These are phyloP conservation scores for Talaromyces trachyspermus DNA, from an alignment of 495 filamentous ascomycete species.

Conservation along the genomic window DNA sequence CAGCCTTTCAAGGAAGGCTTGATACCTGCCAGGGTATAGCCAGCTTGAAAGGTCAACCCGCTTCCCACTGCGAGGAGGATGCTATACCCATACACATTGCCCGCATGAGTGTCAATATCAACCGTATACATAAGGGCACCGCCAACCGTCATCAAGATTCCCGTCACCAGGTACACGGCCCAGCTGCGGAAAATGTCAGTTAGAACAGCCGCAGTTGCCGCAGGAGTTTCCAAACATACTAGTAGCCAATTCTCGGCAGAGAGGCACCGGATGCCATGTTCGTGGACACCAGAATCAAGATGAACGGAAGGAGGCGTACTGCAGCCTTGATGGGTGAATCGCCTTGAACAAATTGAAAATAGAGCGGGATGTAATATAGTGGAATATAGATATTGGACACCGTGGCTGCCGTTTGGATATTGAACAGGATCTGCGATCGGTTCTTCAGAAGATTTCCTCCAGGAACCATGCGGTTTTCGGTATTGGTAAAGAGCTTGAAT, in stretches of 20 bases:
- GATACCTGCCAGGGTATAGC: constrained; percentile 37
- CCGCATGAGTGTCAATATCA: constrained; percentile 12
- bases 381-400: constrained; percentile 13
- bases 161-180: constrained; percentile 40
- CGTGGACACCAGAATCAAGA: constrained; percentile 19
- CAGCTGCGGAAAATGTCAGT: not conserved
- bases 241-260: not conserved
- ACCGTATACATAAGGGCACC: constrained; percentile 28
- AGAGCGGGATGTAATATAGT: constrained; percentile 46
- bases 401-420: not conserved
- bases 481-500: constrained; percentile 41
- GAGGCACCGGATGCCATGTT: not conserved
- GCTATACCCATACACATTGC: constrained; percentile 25
- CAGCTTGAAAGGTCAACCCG: constrained; percentile 39
- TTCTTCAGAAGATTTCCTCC: not conserved
- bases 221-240: too few relatives aligned
- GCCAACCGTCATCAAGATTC: constrained; percentile 21
- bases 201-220: too few relatives aligned
- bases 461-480: constrained; percentile 41
- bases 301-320: constrained; percentile 27
- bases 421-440: not conserved
- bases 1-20: constrained; percentile 10
- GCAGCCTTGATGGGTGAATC: constrained; percentile 28
- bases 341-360: constrained; percentile 37
- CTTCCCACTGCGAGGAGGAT: constrained; percentile 24